Conservation (phyloP, 371 early-diverging fungal genomes). For the Haplosporangium sp. region DNA sequence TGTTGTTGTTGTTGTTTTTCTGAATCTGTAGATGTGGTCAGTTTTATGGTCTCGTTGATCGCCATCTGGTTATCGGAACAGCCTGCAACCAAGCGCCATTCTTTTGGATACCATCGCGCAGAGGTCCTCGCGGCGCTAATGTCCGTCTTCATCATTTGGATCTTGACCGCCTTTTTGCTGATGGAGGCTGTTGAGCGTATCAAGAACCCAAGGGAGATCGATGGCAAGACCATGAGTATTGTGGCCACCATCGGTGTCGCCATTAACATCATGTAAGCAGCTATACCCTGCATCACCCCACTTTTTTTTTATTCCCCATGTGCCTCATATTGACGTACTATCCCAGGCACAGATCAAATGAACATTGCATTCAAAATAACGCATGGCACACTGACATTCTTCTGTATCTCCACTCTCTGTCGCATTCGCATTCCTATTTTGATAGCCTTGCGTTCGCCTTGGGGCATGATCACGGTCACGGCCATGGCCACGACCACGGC, state of each 20-base stretch:
- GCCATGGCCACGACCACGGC: constrained; percentile 42
- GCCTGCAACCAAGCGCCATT: constrained; percentile 78
- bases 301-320: neutral
- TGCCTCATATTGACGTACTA: too few relatives aligned
- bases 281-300: constrained; percentile 11
- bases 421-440: neutral
- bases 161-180: constrained; percentile 78
- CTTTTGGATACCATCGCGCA: constrained; percentile 88
- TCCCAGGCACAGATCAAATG: too few relatives aligned
- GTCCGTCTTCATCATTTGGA: constrained; percentile 87
- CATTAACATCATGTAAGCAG: constrained; percentile 79
- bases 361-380: too few relatives aligned
- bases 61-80: constrained; percentile 78
- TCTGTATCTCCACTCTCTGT: neutral
- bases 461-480: constrained; percentile 43
- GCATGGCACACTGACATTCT: too few relatives aligned
- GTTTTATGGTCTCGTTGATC: constrained; percentile 77
- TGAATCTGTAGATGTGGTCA: constrained; percentile 64
- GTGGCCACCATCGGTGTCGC: constrained; percentile 78
- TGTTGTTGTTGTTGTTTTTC: constrained; percentile 2
- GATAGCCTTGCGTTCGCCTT: constrained; percentile 53
- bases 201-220: constrained; percentile 75
- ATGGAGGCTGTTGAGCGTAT: constrained; percentile 83
- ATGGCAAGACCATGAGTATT: constrained; percentile 82
- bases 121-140: constrained; percentile 88